Conservation (phyloP, 108 stramenopile genomes). For the Fistulifera pelliculosa region DNA sequence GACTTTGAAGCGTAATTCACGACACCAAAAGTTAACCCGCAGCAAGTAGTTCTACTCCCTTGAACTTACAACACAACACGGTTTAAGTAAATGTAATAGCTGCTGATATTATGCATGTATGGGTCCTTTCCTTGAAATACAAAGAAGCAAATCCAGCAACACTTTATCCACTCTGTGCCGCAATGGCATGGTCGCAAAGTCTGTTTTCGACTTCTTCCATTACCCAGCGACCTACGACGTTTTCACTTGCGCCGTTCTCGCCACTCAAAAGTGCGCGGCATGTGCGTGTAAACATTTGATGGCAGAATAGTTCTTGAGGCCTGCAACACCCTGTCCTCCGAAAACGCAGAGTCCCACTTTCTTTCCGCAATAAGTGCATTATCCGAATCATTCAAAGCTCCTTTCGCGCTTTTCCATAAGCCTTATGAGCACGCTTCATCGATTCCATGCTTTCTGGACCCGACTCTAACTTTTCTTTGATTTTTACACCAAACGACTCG, state of each 20-base stretch:
- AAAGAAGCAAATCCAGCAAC: too few relatives aligned
- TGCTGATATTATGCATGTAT: too few relatives aligned
- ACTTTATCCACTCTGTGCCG: too few relatives aligned
- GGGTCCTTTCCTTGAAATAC: too few relatives aligned
- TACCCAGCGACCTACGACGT: conserved; percentile 74
- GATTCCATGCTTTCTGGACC: conserved; percentile 23
- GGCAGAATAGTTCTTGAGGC: conserved; percentile 46
- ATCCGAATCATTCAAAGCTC: conserved; percentile 35
- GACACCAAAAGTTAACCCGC: too few relatives aligned
- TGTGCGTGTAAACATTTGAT: conserved; percentile 85
- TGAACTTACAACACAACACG: too few relatives aligned
- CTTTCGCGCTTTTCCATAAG: conserved; percentile 50
- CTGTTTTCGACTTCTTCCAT: conserved; percentile 26
- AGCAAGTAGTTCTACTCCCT: too few relatives aligned
- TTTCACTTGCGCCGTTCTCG: conserved; percentile 33
- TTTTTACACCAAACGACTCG: conserved; percentile 12
- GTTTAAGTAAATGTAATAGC: too few relatives aligned
- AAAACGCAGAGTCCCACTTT: conserved; percentile 37
- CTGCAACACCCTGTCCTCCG: conserved; percentile 53
- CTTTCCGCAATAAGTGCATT: conserved; percentile 17
- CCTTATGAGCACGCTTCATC: conserved; percentile 66
- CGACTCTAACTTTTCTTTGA: conserved; percentile 12
- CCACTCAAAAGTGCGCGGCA: conserved; percentile 75
- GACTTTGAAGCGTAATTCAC: too few relatives aligned
- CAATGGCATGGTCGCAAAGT: background rate